Evolutionary conservation across 2,329 filamentous ascomycete genomes (phyloP), one percentile per base, ranked within the genome.

Genomic region (Hypomyces rosellus): DNA sequence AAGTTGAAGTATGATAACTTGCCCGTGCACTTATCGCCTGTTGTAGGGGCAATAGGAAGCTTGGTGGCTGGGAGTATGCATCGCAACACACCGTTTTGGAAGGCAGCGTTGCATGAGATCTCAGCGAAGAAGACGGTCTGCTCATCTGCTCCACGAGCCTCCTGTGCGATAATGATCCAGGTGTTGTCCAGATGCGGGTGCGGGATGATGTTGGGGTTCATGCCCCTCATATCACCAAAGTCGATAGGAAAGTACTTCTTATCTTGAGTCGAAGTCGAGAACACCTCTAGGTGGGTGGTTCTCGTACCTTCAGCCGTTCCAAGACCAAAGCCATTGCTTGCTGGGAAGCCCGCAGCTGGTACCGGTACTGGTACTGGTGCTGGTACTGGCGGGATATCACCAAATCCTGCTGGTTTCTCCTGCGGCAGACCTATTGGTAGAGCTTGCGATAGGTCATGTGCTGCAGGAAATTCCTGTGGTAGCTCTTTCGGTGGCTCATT

Each of bases 201-300:
- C 0, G 80, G 77, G 37, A 82, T 70, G 54, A 82, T 73, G 61
- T 77, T 82, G 14, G 80, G 78, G 52, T 82, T 82, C 50, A 76
- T 70, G 33, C 69, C 68, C 6, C 58, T 49, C 5, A 67, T 57
- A 34, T 45, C 18, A 25, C 65, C 69, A 54, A 82, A 79, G 14
- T 69, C 62, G 59, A 82, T 71, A 22, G 56, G 54, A 55, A 80
- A 81, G 65, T 71, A 81, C 33, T 67, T 72, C 34, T 60, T 63
- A 55, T 78, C 66, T 1, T 53, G 44, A 0, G 72, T 77, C 0
- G 76, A 74, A 2, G 62, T 38, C 1, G 78, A 81, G 57, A 68
- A 74, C 39, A 80, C 54, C 53, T 73, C 64, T 40, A 64, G 59
- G 48, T 74, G 66, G 1, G 47, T 44, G 5, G 6, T 39, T 30